Evolutionary conservation across 345 rosid genomes (phyloP), one percentile per base, ranked within the genome.

Genomic region (Passiflora organensis): DNA sequence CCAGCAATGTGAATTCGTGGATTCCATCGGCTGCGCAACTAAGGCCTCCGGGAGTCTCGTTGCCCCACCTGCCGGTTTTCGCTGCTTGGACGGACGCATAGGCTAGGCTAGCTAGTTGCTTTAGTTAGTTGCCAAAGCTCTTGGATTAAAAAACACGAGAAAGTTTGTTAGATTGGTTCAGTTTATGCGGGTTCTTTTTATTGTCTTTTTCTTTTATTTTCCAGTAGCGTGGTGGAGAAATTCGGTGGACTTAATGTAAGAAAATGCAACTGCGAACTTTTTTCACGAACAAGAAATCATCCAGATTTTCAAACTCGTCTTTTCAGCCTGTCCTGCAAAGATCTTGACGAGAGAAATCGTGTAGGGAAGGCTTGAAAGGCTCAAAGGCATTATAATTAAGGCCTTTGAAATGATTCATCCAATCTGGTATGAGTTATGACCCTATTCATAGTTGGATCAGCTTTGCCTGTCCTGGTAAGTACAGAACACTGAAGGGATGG

Each of bases 31-130:
- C 74, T 37, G 56, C 75, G 36, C 82, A 83, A 56, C 56, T 78
- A 14, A 83, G 83, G 83, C 63, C 79, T 39, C 43, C 83, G 36
- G 58, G 81, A 34, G 72, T 72, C 28, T 43, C 75, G 49, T 43
- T 77, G 76, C 83, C 95, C 74, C 81, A 78, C 57, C 64, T 82
- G 80, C 86, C 97, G 34, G 77, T 82, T 66, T 86, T 82, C 51
- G 86, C 95, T 72, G 85, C 85, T 13, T 86, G 93, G 95, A 82
- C 90, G 34, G 97, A 89, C 72, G 73, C 82, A 18, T 86, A 78
- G 78, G 10, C 17, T 32, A 44, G 54, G 41, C 43, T 47, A 28
- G 34, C 44, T 28, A 38, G 56, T 38, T 10, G 45, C 43, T 47
- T 38, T 39, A 59, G 62, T 53, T 21, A 13, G 47, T 55, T 6